Conservation (phyloP, 169 alveolate species). For the Toxoplasma gondii region DNA sequence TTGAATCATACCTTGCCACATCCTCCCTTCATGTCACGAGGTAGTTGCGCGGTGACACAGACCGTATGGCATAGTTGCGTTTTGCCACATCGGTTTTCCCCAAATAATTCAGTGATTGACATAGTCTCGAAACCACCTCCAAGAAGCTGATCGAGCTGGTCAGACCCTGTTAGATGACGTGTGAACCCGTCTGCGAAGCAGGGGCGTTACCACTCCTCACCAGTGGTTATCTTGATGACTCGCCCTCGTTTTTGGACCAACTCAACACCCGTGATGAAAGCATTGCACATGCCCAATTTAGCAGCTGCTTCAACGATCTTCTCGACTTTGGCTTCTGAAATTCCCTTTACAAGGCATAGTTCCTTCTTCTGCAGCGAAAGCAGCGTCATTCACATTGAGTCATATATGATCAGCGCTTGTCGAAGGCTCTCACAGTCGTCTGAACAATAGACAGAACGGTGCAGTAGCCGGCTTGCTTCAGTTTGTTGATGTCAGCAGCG, state of each 20-base stretch:
- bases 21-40: constrained; percentile 93
- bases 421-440: constrained; percentile 59
- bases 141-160: constrained; percentile 92
- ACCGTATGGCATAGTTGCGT: constrained; percentile 98
- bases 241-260: constrained; percentile 59
- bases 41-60: constrained; percentile 94
- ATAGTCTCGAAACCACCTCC: constrained; percentile 98
- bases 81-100: constrained; percentile 98
- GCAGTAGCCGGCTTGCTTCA: constrained; percentile 71
- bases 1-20: constrained; percentile 85
- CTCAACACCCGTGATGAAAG: constrained; percentile 74
- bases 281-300: constrained; percentile 74
- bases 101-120: constrained; percentile 97
- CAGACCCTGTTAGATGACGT: constrained; percentile 87
- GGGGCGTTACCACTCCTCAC: not conserved
- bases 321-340: constrained; percentile 97
- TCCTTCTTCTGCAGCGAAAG: constrained; percentile 62
- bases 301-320: constrained; percentile 94
- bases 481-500: constrained; percentile 73
- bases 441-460: constrained; percentile 72
- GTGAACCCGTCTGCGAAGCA: not conserved
- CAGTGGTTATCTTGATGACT: constrained; percentile 68
- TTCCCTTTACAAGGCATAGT: constrained; percentile 90
- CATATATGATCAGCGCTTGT: not conserved
- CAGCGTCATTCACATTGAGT: not conserved